Base-by-base conservation (phyloP, 2,329 filamentous ascomycete genomes). In the Trichoderma brevicompactum region DNA sequence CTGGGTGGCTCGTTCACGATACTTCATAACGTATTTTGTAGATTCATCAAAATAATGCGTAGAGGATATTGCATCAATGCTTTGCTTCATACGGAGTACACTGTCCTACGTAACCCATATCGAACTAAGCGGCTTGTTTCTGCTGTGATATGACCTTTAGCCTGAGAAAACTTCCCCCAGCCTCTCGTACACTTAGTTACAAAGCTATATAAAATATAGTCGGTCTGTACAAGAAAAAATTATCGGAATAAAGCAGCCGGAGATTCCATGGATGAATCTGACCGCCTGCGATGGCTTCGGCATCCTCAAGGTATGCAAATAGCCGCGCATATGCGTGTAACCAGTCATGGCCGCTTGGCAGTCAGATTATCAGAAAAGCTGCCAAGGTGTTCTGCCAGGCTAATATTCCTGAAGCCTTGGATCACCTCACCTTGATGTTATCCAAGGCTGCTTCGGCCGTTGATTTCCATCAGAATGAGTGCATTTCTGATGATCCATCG, bases 321-420 rank as follows among this genome's bases (percentile, higher is more conserved):
- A 53, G 49, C 40, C 49, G 17, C n/a, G 48, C 40, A 28, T 36
- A 54, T 60, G 34, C 36, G 34, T 41, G 36, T 17, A 60, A 41
- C 44, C 36, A 28, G 23, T 10, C 19, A 50, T 10, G 38, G 23
- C 17, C 13, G 38, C 49, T 54, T 46, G 40, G 40, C 19, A n/a
- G 28, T 28, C 32, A 38, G 5, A n/a, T 36, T 6, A 38, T 49
- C 3, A 15, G 32, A n/a, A 28, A 34, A 53, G 28, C 36, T 12
- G 28, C 49, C 49, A 13, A 54, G 40, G n/a, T 17, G 10, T 32
- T 53, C 40, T 28, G 40, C 28, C 12, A 46, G 59, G 23, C 36
- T 15, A 62, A 32, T 34, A 44, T 43, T 62, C 19, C n/a, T 28
- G 38, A 36, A 13, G 36, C 10, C 38, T 44, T 23, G 3, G 3